Percentiles rank a stretch among this genome's conserved stretches.
Evolutionary conservation across 495 filamentous ascomycete species (phyloP).

Genomic region (Hypoxylon rickii): DNA sequence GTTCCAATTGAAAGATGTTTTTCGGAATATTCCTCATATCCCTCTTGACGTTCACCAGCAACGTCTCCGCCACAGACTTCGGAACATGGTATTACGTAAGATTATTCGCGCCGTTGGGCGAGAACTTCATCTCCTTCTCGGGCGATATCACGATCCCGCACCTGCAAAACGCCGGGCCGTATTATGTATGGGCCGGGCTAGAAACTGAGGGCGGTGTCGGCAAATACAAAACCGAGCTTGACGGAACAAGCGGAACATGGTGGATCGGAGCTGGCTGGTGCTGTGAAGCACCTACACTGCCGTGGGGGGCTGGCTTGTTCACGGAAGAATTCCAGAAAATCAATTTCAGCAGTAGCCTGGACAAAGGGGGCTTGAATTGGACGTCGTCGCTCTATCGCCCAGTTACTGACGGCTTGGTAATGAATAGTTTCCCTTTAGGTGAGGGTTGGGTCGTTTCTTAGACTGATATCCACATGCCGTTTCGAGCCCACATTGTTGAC

Average conservation of each 20-base stretch:
- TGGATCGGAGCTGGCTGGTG: conserved; percentile 53
- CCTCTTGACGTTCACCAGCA: conserved; percentile 29
- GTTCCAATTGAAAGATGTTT: no score
- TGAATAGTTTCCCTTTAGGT: conserved; percentile 37
- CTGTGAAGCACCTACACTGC: conserved; percentile 45
- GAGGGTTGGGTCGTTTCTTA: background rate
- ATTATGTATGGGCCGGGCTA: conserved; percentile 52
- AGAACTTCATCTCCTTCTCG: conserved; percentile 44
- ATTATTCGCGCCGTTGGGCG: conserved; percentile 40
- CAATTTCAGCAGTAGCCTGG: conserved; percentile 35
- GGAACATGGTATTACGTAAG: conserved; percentile 47
- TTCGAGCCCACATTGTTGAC: background rate
- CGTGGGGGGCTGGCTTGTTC: conserved; percentile 49
- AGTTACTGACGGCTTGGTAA: conserved; percentile 25
- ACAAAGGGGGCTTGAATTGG: conserved; percentile 27
- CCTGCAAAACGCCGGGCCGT: conserved; percentile 42
- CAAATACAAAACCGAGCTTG: conserved; percentile 50
- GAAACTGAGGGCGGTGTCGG: conserved; percentile 47
- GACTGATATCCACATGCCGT: background rate
- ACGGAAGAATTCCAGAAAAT: conserved; percentile 38
- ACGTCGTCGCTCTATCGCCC: conserved; percentile 28
- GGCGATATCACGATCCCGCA: conserved; percentile 45
- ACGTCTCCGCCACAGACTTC: conserved; percentile 29
- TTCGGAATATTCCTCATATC: conserved; percentile 12
- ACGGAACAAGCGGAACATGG: conserved; percentile 48